These are phyloP conservation scores for Stromatinia cepivora DNA, from an alignment of 2,329 filamentous ascomycete species.

Conservation along the genomic window DNA sequence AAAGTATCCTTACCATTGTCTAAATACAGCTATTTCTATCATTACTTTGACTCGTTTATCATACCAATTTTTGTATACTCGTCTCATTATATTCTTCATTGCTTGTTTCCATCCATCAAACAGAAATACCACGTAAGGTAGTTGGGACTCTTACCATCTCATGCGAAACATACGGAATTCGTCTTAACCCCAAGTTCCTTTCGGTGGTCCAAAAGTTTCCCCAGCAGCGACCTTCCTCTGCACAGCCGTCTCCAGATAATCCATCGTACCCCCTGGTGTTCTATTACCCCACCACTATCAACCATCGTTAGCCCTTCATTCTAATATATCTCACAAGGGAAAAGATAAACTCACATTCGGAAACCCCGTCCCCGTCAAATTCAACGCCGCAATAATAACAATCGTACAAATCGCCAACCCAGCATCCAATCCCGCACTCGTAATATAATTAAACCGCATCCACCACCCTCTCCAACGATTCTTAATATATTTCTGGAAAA, in stretches of 20 bases:
- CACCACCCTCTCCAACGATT: constrained; percentile 70
- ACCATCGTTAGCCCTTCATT: neutral
- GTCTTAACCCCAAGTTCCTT: constrained; percentile 15
- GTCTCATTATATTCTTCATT: too few species aligned
- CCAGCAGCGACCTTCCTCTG: constrained; percentile 28
- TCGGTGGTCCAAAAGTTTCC: constrained; percentile 28
- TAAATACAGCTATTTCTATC: neutral
- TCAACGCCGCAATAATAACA: constrained; percentile 68
- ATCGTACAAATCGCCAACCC: constrained; percentile 67
- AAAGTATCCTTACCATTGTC: neutral
- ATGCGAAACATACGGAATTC: neutral
- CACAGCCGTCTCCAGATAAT: constrained; percentile 29
- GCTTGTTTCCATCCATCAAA: neutral
- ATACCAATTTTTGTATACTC: neutral
- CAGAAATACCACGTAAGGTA: neutral
- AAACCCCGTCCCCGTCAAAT: constrained; percentile 58
- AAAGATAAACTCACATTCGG: constrained; percentile 44
- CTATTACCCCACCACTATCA: constrained; percentile 64
- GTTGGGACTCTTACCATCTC: neutral
- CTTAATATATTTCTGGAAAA: constrained; percentile 69
- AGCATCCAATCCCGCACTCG: constrained; percentile 69
- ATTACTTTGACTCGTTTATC: neutral
- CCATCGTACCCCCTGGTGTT: constrained; percentile 38
- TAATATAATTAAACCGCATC: constrained; percentile 76
- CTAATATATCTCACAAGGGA: neutral